Evolutionary conservation across 73 alveolate species (phyloP).

Genomic region (Halteria grandinella): DNA sequence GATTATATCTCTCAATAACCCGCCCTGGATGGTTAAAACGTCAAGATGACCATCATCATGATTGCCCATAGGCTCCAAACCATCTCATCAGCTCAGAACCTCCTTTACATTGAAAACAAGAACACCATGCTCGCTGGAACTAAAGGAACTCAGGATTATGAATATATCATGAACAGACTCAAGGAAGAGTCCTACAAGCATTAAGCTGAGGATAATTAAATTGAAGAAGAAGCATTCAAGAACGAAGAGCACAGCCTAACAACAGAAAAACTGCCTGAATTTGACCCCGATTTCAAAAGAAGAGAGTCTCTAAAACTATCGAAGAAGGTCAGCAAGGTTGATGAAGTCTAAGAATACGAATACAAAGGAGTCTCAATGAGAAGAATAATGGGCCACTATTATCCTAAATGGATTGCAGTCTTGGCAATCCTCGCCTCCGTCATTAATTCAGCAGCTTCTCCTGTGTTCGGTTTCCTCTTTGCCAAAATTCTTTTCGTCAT

Average conservation of each 20-base stretch:
- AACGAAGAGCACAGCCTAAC: slow-evolving; percentile 43
- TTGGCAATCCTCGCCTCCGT: neutral
- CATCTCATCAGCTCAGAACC: slow-evolving; percentile 38
- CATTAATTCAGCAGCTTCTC: neutral
- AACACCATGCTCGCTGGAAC: neutral
- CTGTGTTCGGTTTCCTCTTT: slow-evolving; percentile 9
- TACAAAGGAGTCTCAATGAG: neutral
- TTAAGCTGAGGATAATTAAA: slow-evolving; percentile 26
- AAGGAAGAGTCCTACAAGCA: neutral
- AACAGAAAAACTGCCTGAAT: slow-evolving; percentile 67
- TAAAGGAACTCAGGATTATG: slow-evolving; percentile 7
- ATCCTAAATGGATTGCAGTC: neutral
- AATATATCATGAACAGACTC: neutral
- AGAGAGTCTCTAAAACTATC: too few relatives aligned
- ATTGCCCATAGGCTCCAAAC: slow-evolving; percentile 88
- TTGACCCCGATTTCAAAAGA: too few relatives aligned
- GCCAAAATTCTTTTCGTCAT: slow-evolving; percentile 6
- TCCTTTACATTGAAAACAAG: slow-evolving; percentile 8
- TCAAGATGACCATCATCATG: slow-evolving; percentile 78
- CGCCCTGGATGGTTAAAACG: slow-evolving; percentile 63
- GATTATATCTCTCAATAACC: slow-evolving; percentile 8
- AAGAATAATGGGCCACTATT: slow-evolving; percentile 5
- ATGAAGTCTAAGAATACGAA: neutral
- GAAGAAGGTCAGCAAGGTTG: too few relatives aligned
- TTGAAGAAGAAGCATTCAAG: too few relatives aligned